Percentiles rank a stretch among this genome's conserved stretches.
These are phyloP conservation scores for Fonsecaea pugnacius DNA, from an alignment of 2,329 filamentous ascomycete genomes.

Conservation along the genomic window DNA sequence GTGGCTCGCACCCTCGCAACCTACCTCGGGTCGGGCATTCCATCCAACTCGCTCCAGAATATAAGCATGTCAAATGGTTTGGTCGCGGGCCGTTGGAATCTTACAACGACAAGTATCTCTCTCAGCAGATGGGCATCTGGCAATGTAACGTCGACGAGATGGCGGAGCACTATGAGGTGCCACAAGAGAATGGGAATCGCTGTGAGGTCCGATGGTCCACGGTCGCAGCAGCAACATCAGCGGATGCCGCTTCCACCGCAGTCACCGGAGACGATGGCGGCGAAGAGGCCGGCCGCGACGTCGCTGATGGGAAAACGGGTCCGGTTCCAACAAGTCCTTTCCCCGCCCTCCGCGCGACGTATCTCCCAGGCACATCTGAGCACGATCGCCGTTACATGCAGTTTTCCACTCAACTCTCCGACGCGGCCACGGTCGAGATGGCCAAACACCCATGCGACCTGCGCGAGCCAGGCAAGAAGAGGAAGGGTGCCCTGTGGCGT, in stretches of 20 bases:
- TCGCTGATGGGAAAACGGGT: not conserved
- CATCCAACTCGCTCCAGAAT: constrained; percentile 54
- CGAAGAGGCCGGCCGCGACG: not conserved
- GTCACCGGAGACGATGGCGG: too few relatives aligned
- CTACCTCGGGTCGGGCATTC: constrained; percentile 67
- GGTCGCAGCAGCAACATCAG: not conserved
- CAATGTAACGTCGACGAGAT: constrained; percentile 53
- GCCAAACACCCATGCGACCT: constrained; percentile 69
- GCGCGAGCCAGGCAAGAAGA: constrained; percentile 16
- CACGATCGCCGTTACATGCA: constrained; percentile 20
- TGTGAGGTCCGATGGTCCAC: constrained; percentile 63
- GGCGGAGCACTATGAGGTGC: constrained; percentile 66
- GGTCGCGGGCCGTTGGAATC: constrained; percentile 68
- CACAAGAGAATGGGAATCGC: constrained; percentile 70
- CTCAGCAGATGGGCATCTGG: constrained; percentile 60
- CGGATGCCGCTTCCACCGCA: not conserved
- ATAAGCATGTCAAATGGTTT: constrained; percentile 62
- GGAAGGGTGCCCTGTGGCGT: constrained; percentile 34
- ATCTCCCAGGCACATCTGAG: not conserved
- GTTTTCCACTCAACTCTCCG: constrained; percentile 54
- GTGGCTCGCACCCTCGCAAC: constrained; percentile 19
- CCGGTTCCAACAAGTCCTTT: not conserved
- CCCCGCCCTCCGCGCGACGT: constrained; percentile 20
- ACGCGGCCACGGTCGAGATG: constrained; percentile 57
- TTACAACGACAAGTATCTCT: constrained; percentile 68